phyloP scores from a whole-genome alignment of 305 asterid species.

The Fraxinus baroniana region DNA sequence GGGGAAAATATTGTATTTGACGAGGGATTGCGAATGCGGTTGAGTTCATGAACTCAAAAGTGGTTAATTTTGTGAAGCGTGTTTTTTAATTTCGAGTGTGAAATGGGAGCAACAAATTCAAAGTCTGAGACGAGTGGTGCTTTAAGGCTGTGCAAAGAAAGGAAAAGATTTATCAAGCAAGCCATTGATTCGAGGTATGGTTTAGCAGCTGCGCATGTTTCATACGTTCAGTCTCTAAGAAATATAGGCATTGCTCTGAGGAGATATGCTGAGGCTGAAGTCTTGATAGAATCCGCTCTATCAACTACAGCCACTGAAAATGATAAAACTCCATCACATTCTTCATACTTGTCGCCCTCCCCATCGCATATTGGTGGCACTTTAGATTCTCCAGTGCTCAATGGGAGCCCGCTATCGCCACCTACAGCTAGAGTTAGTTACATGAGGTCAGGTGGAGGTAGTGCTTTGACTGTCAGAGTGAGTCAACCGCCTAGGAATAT shows the following conservation, averaged over 20 bases:
- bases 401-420: conserved; percentile 75
- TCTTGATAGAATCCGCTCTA: conserved; percentile 55
- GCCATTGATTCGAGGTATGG: conserved; percentile 88
- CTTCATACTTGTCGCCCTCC: conserved; percentile 73
- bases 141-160: conserved; percentile 72
- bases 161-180: conserved; percentile 72
- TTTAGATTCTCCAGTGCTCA: conserved; percentile 65
- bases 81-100: conserved; percentile 15
- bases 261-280: conserved; percentile 90
- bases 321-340: conserved; percentile 73
- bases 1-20: not conserved
- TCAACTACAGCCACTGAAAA: conserved; percentile 32
- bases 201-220: conserved; percentile 91
- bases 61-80: conserved; percentile 26
- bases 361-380: conserved; percentile 56
- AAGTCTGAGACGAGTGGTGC: conserved; percentile 74
- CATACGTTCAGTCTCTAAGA: conserved; percentile 74
- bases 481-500: conserved; percentile 46
- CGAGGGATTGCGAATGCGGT: not conserved
- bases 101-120: conserved; percentile 73
- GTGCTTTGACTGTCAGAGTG: conserved; percentile 64
- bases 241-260: conserved; percentile 83
- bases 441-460: conserved; percentile 66
- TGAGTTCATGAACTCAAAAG: not conserved
- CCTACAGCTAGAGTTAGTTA: conserved; percentile 76